Evolutionary conservation across 805 yeast genomes (phyloP).

Genomic region (Saccharomyces mikatae): DNA sequence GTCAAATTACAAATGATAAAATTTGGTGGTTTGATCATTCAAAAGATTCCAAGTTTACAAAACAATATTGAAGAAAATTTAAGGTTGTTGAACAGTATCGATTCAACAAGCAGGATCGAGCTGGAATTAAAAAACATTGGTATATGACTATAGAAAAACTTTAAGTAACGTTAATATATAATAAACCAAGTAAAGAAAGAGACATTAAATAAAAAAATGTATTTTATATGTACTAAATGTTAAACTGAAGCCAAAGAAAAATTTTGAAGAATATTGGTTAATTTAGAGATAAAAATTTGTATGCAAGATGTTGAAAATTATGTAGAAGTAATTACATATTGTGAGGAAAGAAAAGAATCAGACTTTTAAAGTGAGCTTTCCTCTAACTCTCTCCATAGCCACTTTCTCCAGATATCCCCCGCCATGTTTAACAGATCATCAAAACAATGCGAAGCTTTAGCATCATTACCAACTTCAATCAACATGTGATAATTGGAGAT

Average conservation of each 20-base stretch:
- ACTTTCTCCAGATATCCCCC: conserved; percentile 82
- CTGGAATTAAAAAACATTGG: conserved; percentile 28
- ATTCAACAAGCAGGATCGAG: conserved; percentile 42
- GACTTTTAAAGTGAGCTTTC: conserved; percentile 29
- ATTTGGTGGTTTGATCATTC: conserved; percentile 27
- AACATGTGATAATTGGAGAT: conserved; percentile 17
- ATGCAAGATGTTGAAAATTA: background rate
- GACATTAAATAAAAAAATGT: background rate
- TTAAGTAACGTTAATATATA: background rate
- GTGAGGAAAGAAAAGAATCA: background rate
- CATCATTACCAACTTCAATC: conserved; percentile 33
- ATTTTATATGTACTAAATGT: background rate
- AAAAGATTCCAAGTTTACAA: conserved; percentile 8
- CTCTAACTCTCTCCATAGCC: conserved; percentile 58
- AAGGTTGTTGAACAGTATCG: conserved; percentile 25
- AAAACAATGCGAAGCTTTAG: conserved; percentile 48
- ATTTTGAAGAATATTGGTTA: background rate
- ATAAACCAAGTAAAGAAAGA: background rate
- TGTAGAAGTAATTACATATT: background rate
- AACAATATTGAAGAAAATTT: conserved; percentile 20
- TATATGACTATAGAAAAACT: background rate
- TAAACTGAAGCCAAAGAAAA: too few relatives aligned
- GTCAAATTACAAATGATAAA: conserved; percentile 46
- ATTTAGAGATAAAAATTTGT: background rate
- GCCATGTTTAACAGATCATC: conserved; percentile 69